Percentiles rank a stretch among this genome's conserved stretches.
Evolutionary conservation across 179 eudicot species (phyloP).

Genomic region (Pouteria campechiana): DNA sequence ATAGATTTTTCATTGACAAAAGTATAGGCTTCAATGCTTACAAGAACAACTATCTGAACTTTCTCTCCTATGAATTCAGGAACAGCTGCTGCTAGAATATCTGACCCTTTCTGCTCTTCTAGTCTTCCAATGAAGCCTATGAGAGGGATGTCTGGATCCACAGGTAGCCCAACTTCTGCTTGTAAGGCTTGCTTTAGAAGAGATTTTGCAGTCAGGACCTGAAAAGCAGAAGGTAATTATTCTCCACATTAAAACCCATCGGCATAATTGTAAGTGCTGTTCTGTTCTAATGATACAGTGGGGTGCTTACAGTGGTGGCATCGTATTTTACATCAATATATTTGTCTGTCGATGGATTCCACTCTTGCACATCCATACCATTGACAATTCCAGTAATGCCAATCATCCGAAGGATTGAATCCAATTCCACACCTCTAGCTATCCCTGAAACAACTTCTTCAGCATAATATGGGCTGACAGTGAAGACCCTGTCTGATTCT

Average conservation of each 20-base stretch:
- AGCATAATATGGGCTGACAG: slow-evolving; percentile 92
- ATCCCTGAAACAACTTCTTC: slow-evolving; percentile 49
- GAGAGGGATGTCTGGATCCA: slow-evolving; percentile 56
- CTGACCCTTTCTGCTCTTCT: slow-evolving; percentile 98
- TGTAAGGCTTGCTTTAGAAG: slow-evolving; percentile 80
- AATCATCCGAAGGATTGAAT: slow-evolving; percentile 34
- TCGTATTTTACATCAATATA: slow-evolving; percentile 48
- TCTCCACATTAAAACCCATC: too few relatives aligned
- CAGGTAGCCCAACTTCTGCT: slow-evolving; percentile 84
- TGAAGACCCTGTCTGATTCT: slow-evolving; percentile 53
- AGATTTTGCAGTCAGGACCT: slow-evolving; percentile 82
- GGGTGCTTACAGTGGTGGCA: slow-evolving; percentile 50
- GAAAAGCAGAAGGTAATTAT: too few relatives aligned
- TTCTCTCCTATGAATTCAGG: slow-evolving; percentile 49
- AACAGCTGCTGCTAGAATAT: slow-evolving; percentile 78
- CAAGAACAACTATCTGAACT: slow-evolving; percentile 78
- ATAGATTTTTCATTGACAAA: too few relatives aligned
- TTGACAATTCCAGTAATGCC: slow-evolving; percentile 61
- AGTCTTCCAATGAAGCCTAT: slow-evolving; percentile 98
- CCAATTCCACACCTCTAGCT: slow-evolving; percentile 75
- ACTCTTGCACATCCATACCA: slow-evolving; percentile 88
- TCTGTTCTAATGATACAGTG: too few relatives aligned
- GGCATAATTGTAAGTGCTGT: too few relatives aligned
- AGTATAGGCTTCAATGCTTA: slow-evolving; percentile 15
- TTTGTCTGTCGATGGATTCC: slow-evolving; percentile 82